Conservation (phyloP, 2,329 filamentous ascomycete genomes). For the Davidsoniella neocaledoniae region DNA sequence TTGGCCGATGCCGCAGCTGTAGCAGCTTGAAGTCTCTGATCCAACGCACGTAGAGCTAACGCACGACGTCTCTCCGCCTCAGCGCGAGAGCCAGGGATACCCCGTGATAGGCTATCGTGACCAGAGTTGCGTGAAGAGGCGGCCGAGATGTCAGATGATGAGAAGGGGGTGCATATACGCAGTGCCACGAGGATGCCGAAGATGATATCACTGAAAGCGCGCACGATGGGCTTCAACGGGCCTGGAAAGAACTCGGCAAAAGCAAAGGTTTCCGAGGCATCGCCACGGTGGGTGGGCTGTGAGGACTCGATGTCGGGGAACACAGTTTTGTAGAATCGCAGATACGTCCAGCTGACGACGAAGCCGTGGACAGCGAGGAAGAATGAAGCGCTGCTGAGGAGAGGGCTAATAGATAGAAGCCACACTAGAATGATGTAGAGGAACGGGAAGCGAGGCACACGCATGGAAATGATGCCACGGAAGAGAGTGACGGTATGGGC, state of each 20-base stretch:
- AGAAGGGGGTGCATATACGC: constrained; percentile 71
- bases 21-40: constrained; percentile 81
- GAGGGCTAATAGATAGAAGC: constrained; percentile 39
- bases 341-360: constrained; percentile 80
- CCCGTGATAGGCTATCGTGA: constrained; percentile 41
- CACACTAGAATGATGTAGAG: constrained; percentile 60
- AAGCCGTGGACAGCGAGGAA: constrained; percentile 70
- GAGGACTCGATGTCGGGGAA: constrained; percentile 53
- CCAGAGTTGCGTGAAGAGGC: constrained; percentile 52
- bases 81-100: constrained; percentile 55
- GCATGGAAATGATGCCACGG: constrained; percentile 72
- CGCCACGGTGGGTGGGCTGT: constrained; percentile 53
- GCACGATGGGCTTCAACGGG: constrained; percentile 60
- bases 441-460: constrained; percentile 57
- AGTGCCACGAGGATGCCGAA: constrained; percentile 61
- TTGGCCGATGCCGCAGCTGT: constrained; percentile 31
- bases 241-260: constrained; percentile 93
- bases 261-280: constrained; percentile 90
- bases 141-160: constrained; percentile 59
- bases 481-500: constrained; percentile 94
- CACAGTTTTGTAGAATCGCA: constrained; percentile 79
- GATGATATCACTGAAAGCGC: constrained; percentile 54
- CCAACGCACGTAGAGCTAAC: constrained; percentile 75
- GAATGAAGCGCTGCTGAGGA: constrained; percentile 53
- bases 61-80: constrained; percentile 84